Evolutionary conservation across 2,329 filamentous ascomycete genomes (phyloP).

Genomic region (Ascochyta rabiei): DNA sequence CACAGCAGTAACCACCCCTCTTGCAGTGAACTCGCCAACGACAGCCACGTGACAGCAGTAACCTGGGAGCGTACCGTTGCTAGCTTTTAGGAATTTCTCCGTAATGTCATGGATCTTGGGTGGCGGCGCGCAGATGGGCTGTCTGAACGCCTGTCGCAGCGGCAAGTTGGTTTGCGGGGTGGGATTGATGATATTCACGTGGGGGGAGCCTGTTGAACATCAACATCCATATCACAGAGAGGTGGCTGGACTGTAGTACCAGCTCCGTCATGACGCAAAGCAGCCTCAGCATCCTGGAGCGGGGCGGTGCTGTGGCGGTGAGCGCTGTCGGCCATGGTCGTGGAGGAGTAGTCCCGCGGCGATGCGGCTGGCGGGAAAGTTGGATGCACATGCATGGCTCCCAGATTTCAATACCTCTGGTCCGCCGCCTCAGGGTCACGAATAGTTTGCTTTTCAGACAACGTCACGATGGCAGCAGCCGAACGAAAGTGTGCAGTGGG

Average conservation of each 20-base stretch:
- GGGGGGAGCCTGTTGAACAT: slow-evolving; percentile 19
- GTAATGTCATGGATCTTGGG: slow-evolving; percentile 60
- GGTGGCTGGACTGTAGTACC: slow-evolving; percentile 10
- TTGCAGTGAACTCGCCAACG: too few species aligned
- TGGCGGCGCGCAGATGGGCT: slow-evolving; percentile 28
- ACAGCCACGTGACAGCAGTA: slow-evolving; percentile 13
- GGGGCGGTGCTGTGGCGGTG: slow-evolving; percentile 32
- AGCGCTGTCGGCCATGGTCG: slow-evolving; percentile 42
- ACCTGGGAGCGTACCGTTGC: slow-evolving; percentile 53
- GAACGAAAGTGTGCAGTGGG: slow-evolving; percentile 13
- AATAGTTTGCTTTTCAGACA: slow-evolving; percentile 5
- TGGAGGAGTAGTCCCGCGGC: slow-evolving; percentile 36
- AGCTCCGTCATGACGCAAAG: slow-evolving; percentile 22
- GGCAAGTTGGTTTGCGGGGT: slow-evolving; percentile 32
- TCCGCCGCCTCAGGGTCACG: not conserved
- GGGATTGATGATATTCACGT: slow-evolving; percentile 13
- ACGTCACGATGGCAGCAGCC: slow-evolving; percentile 13
- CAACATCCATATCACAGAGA: not conserved
- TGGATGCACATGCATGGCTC: slow-evolving; percentile 15
- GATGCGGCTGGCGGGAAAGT: slow-evolving; percentile 34
- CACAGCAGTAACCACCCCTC: not conserved
- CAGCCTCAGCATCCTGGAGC: slow-evolving; percentile 17
- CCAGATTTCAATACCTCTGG: not conserved
- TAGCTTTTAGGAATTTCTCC: slow-evolving; percentile 59
- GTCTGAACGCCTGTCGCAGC: slow-evolving; percentile 37